These are phyloP conservation scores for Kodamaea restingae DNA, from an alignment of 805 yeast species.

Conservation along the genomic window DNA sequence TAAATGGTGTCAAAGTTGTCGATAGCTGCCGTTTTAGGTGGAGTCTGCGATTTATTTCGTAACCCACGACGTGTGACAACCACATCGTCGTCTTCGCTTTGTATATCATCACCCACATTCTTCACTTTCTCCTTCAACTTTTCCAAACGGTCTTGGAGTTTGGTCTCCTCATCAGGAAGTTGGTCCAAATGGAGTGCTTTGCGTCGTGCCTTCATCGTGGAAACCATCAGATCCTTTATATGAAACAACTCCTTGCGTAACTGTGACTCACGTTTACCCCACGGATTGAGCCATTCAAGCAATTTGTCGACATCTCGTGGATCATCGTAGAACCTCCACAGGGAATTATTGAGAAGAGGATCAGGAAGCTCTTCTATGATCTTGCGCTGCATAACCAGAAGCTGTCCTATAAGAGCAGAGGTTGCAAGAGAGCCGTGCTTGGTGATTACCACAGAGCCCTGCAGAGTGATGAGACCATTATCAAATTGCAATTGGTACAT, in stretches of 20 bases:
- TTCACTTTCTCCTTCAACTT: conserved; percentile 8
- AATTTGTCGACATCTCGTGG: conserved; percentile 54
- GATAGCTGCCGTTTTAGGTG: conserved; percentile 16
- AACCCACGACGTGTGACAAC: conserved; percentile 3
- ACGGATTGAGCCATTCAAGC: conserved; percentile 63
- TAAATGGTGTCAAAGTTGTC: conserved; percentile 28
- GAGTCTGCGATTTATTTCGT: background rate
- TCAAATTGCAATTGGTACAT: conserved; percentile 28
- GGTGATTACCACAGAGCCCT: background rate
- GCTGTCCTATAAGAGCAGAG: conserved; percentile 6
- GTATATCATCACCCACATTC: conserved; percentile 8
- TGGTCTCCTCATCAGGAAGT: conserved; percentile 38
- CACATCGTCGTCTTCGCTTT: conserved; percentile 16
- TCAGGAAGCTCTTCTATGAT: conserved; percentile 62
- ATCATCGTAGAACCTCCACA: conserved; percentile 72
- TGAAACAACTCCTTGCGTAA: conserved; percentile 57
- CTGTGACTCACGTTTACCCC: conserved; percentile 69
- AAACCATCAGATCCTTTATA: conserved; percentile 48
- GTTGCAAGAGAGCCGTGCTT: conserved; percentile 6
- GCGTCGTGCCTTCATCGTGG: conserved; percentile 57
- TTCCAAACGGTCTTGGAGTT: conserved; percentile 35
- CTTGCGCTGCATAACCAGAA: conserved; percentile 51
- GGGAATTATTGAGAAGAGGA: conserved; percentile 45
- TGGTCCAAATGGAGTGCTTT: conserved; percentile 47
- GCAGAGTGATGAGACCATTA: conserved; percentile 5